A percentile compares a stretch with the other conserved stretches of the same genome.
Evolutionary conservation across 2,329 filamentous ascomycete genomes (phyloP).

Genomic region (Fusarium sp.): DNA sequence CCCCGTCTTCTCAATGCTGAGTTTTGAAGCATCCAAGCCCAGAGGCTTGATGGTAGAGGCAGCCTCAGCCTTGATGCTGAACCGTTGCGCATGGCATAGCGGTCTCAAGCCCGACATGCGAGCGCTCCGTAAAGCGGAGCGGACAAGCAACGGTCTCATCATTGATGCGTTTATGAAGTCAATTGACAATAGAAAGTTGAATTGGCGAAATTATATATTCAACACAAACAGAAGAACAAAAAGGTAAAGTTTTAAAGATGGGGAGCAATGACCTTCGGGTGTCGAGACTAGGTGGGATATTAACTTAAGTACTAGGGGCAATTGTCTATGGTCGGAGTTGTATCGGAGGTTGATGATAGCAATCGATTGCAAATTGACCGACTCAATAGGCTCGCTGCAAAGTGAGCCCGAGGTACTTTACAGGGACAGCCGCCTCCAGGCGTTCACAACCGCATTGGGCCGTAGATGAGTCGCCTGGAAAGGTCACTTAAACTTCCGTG

Average conservation of each 20-base stretch:
- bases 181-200: constrained; percentile 3
- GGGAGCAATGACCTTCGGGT: background rate
- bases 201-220: background rate
- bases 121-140: constrained; percentile 49
- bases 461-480: constrained; percentile 24
- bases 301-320: constrained; percentile 29
- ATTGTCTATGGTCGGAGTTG: constrained; percentile 37
- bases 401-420: constrained; percentile 36
- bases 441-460: constrained; percentile 38
- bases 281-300: constrained; percentile 17
- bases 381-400: constrained; percentile 27
- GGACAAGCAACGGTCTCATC: constrained; percentile 47
- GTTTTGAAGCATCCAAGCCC: constrained; percentile 79
- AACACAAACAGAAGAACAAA: background rate
- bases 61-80: constrained; percentile 63
- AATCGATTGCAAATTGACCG: constrained; percentile 36
- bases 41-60: constrained; percentile 64
- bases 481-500: constrained; percentile 32
- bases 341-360: constrained; percentile 37
- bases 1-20: constrained; percentile 78
- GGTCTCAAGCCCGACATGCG: constrained; percentile 52
- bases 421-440: constrained; percentile 41
- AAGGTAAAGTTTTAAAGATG: constrained; percentile 1
- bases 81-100: constrained; percentile 49
- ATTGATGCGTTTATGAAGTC: constrained; percentile 15